These are phyloP conservation scores for Alternaria sp. DNA, from an alignment of 2,329 filamentous ascomycete species.

Conservation along the genomic window DNA sequence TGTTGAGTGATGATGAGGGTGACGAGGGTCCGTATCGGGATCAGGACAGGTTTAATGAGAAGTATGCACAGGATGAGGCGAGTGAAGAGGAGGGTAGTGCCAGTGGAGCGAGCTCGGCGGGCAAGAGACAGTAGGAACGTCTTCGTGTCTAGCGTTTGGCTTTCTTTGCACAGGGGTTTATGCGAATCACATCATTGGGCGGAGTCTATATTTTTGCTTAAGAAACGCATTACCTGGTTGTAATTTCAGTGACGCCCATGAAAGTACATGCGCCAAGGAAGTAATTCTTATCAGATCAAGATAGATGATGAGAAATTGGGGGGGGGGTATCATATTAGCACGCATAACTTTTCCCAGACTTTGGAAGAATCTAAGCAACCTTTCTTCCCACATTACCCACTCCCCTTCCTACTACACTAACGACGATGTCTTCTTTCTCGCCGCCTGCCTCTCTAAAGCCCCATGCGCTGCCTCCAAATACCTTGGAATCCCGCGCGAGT, in stretches of 20 bases:
- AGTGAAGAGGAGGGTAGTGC: conserved; percentile 39
- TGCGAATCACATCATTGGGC: conserved; percentile 26
- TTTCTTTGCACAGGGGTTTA: conserved; percentile 8
- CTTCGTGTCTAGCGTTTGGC: not conserved
- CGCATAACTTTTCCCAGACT: conserved; percentile 7
- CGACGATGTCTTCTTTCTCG: conserved; percentile 74
- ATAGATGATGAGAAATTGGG: conserved; percentile 8
- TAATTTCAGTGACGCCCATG: conserved; percentile 1
- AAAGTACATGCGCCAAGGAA: not conserved
- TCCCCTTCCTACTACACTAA: conserved; percentile 91
- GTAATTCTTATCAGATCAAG: not conserved
- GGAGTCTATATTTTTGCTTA: conserved; percentile 23
- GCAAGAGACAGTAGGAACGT: conserved; percentile 36
- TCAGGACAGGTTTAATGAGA: conserved; percentile 45
- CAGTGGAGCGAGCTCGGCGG: conserved; percentile 32
- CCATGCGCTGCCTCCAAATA: conserved; percentile 92
- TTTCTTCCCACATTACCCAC: conserved; percentile 96
- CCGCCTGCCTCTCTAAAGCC: conserved; percentile 70
- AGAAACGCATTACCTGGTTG: not conserved
- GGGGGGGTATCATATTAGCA: conserved; percentile 32
- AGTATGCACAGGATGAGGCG: conserved; percentile 33
- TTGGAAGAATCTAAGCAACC: conserved; percentile 63
- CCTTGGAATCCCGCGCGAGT: conserved; percentile 82
- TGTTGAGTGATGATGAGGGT: conserved; percentile 58
- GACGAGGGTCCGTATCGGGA: conserved; percentile 51